Evolutionary conservation across 768 basidiomycete genomes (phyloP), one percentile per base, ranked within the genome.

Genomic region (Trametes cingulata): DNA sequence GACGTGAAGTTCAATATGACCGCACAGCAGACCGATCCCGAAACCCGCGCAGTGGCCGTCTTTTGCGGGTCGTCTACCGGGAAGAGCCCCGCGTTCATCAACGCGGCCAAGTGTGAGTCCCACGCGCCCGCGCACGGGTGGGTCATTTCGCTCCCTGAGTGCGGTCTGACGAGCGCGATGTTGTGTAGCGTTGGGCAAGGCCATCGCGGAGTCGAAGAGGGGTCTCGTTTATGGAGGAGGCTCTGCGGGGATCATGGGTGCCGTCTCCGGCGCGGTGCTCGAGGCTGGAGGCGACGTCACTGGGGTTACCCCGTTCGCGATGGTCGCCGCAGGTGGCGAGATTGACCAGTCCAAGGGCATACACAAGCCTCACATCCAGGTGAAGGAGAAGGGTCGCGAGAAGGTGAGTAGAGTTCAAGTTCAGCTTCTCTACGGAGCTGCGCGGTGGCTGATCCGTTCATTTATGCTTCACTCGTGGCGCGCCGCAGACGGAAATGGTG

Each of bases 221-320:
- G 82, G 85, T 3, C 78, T 97, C 14, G 82, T 98, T 2, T 98
- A 97, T 69, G 95, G 95, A 2, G 95, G 95, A 7, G 95, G 93
- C 0, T 78, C 80, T 19, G 78, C 79, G 42, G 95, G 95, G 1
- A 79, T 96, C 62, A 97, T 97, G 95, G 95, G 95, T 62, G 72
- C 82, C 46, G 85, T 95, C 9, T 90, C 91, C 0, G 75, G 78
- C 13, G 75, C 88, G 0, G 87, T 82, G 0, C 75, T 90, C 8
- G 78, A 86, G 59, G 75, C 76, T 3, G 88, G 89, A 9, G 92
- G 93, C 1, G 75, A 80, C 41, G 90, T 90, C 24, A 88, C 83
- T 5, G 94, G 94, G 3, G 76, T 98, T 43, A 76, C 91, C 25
- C 95, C 94, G 0, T 80, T 78, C 39, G 91, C 93, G 0, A 91